Evolutionary conservation across 2,329 filamentous ascomycete species (phyloP).

Genomic region (Colletotrichum horii): DNA sequence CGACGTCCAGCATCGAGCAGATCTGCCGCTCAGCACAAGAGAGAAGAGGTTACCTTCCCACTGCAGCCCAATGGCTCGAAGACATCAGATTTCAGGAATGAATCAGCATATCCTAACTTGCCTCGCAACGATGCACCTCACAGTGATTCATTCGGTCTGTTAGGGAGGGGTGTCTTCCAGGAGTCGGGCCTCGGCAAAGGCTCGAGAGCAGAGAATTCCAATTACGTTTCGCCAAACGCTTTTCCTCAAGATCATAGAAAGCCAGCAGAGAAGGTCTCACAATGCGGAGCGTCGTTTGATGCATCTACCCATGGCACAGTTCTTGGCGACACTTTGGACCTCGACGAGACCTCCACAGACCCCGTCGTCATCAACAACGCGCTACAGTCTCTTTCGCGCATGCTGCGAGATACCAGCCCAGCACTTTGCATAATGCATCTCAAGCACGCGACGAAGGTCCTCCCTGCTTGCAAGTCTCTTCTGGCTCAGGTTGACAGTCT

Average conservation of each 20-base stretch:
- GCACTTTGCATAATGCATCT: neutral
- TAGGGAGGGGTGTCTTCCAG: no score
- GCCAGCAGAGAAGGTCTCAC: neutral
- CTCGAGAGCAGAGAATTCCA: no score
- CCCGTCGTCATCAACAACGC: neutral
- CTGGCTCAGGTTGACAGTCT: conserved; percentile 20
- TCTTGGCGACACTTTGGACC: neutral
- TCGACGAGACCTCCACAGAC: neutral
- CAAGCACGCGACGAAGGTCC: neutral
- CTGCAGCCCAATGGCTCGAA: neutral
- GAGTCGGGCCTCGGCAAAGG: no score
- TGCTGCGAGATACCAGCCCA: neutral
- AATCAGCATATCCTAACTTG: neutral
- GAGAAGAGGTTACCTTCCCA: neutral
- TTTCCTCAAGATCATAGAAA: no score
- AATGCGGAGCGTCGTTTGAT: neutral
- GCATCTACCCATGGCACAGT: neutral
- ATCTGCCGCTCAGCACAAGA: neutral
- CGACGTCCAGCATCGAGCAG: neutral
- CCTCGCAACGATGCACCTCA: rapidly evolving
- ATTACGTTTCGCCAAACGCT: no score
- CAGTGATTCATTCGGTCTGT: no score
- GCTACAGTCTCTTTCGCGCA: neutral
- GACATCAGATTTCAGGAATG: neutral
- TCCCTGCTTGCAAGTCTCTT: conserved; percentile 11